A percentile compares a stretch with the other conserved stretches of the same genome.
These are phyloP conservation scores for Zymoseptoria brevis DNA, from an alignment of 2,329 filamentous ascomycete genomes.

Conservation along the genomic window DNA sequence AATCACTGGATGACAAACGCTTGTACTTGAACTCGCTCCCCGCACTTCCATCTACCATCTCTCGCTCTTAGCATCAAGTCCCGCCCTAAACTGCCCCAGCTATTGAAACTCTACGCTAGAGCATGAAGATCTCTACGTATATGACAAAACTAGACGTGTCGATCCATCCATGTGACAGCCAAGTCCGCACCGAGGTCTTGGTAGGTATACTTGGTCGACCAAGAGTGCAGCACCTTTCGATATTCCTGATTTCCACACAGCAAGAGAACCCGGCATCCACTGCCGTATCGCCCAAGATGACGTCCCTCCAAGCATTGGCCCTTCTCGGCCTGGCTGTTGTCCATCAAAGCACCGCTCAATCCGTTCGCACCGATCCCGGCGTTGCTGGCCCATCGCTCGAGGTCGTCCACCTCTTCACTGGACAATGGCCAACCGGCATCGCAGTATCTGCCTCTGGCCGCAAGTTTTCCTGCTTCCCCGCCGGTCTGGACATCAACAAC, in stretches of 20 bases:
- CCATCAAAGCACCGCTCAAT: background rate
- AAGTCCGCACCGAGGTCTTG: background rate
- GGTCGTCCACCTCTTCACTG: slow-evolving; percentile 39
- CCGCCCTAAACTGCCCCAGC: background rate
- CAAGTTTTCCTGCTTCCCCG: slow-evolving; percentile 44
- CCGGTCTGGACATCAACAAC: slow-evolving; percentile 23
- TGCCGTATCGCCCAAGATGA: background rate
- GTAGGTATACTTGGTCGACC: background rate
- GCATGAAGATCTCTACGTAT: background rate
- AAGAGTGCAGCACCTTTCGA: background rate
- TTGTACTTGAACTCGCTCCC: background rate
- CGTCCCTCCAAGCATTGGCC: background rate
- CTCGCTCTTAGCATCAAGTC: background rate
- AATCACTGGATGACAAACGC: too few species aligned
- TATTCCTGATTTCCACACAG: background rate
- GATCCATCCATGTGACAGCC: background rate
- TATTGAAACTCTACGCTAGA: background rate
- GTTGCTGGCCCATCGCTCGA: slow-evolving; percentile 8
- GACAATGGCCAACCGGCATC: slow-evolving; percentile 43
- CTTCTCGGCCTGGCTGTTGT: background rate
- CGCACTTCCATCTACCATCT: background rate
- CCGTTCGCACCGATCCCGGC: slow-evolving; percentile 12
- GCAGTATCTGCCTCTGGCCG: slow-evolving; percentile 41
- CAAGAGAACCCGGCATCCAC: background rate
- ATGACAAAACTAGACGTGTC: background rate